Evolutionary conservation across 805 yeast genomes (phyloP).

Genomic region (Myxozyma neotropica): DNA sequence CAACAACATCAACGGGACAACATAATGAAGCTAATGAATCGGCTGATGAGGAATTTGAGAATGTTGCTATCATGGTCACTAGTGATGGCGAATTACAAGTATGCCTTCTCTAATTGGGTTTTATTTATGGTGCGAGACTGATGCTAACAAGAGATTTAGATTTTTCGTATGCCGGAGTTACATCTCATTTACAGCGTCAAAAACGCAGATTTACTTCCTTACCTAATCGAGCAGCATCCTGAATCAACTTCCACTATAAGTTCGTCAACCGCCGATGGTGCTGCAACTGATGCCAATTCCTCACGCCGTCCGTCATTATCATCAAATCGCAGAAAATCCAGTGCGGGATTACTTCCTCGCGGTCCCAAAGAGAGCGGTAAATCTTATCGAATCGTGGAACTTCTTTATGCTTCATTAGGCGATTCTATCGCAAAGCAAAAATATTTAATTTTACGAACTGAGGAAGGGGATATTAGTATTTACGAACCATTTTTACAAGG

Average conservation of each 20-base stretch:
- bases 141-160: neutral
- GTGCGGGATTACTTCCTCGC: constrained; percentile 13
- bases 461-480: constrained; percentile 76
- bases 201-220: constrained; percentile 8
- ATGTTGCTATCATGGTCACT: constrained; percentile 20
- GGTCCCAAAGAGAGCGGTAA: neutral
- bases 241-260: neutral
- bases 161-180: constrained; percentile 12
- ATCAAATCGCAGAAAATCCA: constrained; percentile 21
- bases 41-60: neutral
- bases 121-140: neutral
- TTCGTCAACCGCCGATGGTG: no score
- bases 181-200: neutral
- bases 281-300: neutral
- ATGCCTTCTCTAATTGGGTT: neutral
- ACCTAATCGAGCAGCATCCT: neutral
- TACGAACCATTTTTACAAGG: constrained; percentile 59
- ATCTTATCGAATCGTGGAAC: constrained; percentile 41
- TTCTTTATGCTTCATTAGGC: constrained; percentile 66
- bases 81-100: constrained; percentile 22
- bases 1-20: no score
- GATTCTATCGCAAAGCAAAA: constrained; percentile 58
- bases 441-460: constrained; percentile 68
- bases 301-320: neutral
- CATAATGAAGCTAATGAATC: no score